Conservation (phyloP, 2,329 filamentous ascomycete species). For the Pseudopyricularia javanii region DNA sequence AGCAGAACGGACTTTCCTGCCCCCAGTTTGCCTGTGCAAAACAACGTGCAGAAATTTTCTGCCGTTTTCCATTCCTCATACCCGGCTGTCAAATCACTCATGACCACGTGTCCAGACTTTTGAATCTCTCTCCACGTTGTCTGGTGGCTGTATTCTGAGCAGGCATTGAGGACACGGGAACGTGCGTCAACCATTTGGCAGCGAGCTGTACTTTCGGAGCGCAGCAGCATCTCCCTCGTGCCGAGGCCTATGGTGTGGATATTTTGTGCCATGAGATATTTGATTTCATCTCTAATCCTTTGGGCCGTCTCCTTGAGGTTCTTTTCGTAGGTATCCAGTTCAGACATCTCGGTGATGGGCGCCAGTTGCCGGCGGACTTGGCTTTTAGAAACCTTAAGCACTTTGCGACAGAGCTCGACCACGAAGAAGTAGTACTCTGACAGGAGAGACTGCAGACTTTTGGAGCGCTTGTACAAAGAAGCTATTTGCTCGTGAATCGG, state of each 20-base stretch:
- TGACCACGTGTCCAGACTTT: constrained; percentile 22
- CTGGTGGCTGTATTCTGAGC: constrained; percentile 26
- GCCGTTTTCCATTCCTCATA: constrained; percentile 10
- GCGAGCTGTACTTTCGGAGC: constrained; percentile 7
- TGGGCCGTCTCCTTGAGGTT: constrained; percentile 21
- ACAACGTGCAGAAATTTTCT: constrained; percentile 12
- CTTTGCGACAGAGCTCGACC: constrained; percentile 22
- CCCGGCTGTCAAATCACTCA: constrained; percentile 7
- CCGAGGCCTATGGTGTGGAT: constrained; percentile 12
- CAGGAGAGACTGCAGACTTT: constrained; percentile 19
- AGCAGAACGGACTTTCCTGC: constrained; percentile 30
- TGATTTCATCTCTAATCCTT: constrained; percentile 22
- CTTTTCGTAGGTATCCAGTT: constrained; percentile 17
- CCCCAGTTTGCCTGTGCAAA: constrained; percentile 26
- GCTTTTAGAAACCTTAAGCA: constrained; percentile 19
- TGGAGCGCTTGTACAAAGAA: constrained; percentile 24
- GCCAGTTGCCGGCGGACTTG: constrained; percentile 17
- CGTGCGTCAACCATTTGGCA: background rate
- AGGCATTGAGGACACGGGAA: constrained; percentile 21
- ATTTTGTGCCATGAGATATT: constrained; percentile 12
- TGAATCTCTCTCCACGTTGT: constrained; percentile 26
- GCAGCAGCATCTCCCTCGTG: constrained; percentile 11
- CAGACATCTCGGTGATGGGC: constrained; percentile 16
- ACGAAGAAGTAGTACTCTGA: constrained; percentile 27
- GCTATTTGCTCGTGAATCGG: constrained; percentile 25